These are phyloP conservation scores for Kingdonia uniflora DNA, from an alignment of 164 flowering plant genomes.

Conservation along the genomic window DNA sequence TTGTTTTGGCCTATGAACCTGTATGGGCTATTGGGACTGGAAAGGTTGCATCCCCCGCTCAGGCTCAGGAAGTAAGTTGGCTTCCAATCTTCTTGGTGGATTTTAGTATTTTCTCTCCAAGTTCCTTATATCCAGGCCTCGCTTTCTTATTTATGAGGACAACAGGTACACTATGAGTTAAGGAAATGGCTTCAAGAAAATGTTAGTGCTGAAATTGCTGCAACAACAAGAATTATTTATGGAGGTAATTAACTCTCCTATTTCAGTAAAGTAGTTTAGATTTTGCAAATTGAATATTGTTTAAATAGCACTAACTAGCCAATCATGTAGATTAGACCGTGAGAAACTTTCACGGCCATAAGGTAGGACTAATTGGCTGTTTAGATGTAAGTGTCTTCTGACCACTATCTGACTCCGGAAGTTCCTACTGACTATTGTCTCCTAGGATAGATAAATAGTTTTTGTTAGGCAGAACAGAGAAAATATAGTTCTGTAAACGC, in stretches of 20 bases:
- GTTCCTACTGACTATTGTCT: no score
- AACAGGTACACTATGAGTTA: slow-evolving; percentile 57
- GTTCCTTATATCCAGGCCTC: neutral
- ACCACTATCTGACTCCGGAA: no score
- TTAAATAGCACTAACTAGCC: no score
- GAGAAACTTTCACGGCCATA: no score
- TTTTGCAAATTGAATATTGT: no score
- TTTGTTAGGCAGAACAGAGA: no score
- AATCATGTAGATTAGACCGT: no score
- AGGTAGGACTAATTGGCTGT: no score
- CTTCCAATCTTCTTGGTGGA: neutral
- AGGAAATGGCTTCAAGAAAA: slow-evolving; percentile 62
- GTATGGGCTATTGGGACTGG: slow-evolving; percentile 98
- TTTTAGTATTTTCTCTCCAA: neutral
- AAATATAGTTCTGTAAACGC: no score
- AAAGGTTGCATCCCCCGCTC: slow-evolving; percentile 84
- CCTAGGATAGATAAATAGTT: no score
- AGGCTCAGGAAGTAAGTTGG: slow-evolving; percentile 78
- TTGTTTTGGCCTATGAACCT: slow-evolving; percentile 86
- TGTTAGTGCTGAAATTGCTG: slow-evolving; percentile 63
- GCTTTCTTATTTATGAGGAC: neutral
- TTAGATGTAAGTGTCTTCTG: no score
- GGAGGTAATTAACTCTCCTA: slow-evolving; percentile 51
- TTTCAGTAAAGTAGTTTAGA: no score
- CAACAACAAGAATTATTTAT: slow-evolving; percentile 64